Evolutionary conservation across 495 filamentous ascomycete genomes (phyloP).

Genomic region (Penicilliopsis zonata): DNA sequence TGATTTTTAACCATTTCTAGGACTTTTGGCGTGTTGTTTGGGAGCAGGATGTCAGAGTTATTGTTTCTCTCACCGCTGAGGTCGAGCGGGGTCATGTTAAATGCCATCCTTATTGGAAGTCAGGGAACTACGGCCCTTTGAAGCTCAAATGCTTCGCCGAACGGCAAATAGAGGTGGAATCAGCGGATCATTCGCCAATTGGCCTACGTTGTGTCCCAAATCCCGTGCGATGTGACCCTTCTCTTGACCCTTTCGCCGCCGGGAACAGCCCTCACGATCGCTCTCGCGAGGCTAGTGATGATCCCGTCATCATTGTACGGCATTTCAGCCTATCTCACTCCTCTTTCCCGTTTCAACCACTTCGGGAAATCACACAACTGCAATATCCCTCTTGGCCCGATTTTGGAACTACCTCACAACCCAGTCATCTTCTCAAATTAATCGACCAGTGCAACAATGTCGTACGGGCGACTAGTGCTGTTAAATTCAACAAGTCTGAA

Average conservation of each 20-base stretch:
- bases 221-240: constrained; percentile 7
- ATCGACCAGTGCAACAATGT: constrained; percentile 71
- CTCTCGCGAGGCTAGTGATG: constrained; percentile 21
- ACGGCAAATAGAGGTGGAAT: constrained; percentile 64
- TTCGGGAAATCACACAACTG: constrained; percentile 89
- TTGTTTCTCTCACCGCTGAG: constrained; percentile 96
- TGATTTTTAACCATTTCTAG: constrained; percentile 42
- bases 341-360: constrained; percentile 65
- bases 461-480: constrained; percentile 20
- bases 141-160: constrained; percentile 69
- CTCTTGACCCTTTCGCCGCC: constrained; percentile 5
- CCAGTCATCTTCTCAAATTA: constrained; percentile 70
- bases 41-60: constrained; percentile 89
- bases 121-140: constrained; percentile 68
- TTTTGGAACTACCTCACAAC: constrained; percentile 86
- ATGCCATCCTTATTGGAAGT: constrained; percentile 86
- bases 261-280: constrained; percentile 5
- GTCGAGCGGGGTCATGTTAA: constrained; percentile 89
- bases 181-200: constrained; percentile 6
- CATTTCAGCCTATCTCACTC: constrained; percentile 77
- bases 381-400: constrained; percentile 95
- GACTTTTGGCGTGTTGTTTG: constrained; percentile 97
- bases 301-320: constrained; percentile 73
- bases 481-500: constrained; percentile 25
- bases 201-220: constrained; percentile 1